A percentile compares a stretch with the other conserved stretches of the same genome.
Conservation (phyloP, 2,329 filamentous ascomycete genomes). For the Karstenula rhodostoma region DNA sequence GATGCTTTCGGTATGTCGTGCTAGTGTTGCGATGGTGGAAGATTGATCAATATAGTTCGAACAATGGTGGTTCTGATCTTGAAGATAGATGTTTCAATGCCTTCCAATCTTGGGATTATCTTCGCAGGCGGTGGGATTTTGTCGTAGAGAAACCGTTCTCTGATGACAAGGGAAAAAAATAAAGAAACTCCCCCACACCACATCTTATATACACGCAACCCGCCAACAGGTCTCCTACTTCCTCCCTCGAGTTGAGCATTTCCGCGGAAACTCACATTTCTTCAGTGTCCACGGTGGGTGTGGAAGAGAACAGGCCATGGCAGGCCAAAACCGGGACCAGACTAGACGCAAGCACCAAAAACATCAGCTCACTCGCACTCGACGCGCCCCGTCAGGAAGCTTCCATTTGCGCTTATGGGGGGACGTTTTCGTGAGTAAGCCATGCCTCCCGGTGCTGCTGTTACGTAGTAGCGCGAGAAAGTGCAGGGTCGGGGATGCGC, state of each 20-base stretch:
- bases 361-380: slow-evolving; percentile 10
- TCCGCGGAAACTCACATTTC: slow-evolving; percentile 12
- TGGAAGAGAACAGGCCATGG: slow-evolving; percentile 3
- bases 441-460: not conserved
- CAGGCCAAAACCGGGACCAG: not conserved
- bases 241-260: not conserved
- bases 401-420: not conserved
- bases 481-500: slow-evolving; percentile 1
- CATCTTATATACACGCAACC: slow-evolving; percentile 2
- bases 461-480: slow-evolving; percentile 15
- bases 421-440: slow-evolving; percentile 3
- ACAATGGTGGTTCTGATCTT: not conserved
- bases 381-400: not conserved
- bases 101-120: not conserved
- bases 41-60: not conserved
- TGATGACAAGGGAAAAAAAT: not conserved
- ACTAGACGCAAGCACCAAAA: not conserved
- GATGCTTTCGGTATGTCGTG: not conserved
- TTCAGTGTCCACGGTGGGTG: not conserved
- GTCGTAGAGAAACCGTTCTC: not conserved
- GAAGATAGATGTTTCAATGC: not conserved
- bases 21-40: not conserved
- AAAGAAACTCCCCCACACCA: not conserved
- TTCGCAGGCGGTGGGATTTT: not conserved
- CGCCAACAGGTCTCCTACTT: not conserved